Evolutionary conservation across 2,329 filamentous ascomycete genomes (phyloP).

Genomic region (Fusarium nelsonii): DNA sequence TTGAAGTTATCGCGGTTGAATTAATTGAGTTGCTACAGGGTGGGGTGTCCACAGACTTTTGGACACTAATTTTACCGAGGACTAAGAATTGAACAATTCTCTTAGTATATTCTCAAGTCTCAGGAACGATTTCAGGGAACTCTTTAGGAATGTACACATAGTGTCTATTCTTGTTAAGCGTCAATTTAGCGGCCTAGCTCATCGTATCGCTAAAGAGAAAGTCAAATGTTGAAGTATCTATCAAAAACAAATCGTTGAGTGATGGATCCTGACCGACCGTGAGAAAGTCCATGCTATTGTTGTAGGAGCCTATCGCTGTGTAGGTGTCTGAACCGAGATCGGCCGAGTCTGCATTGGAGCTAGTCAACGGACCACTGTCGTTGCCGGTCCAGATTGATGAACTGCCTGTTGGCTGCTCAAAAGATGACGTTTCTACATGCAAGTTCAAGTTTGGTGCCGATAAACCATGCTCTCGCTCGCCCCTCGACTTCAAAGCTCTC

Average conservation of each 20-base stretch:
- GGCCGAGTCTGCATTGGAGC: no score
- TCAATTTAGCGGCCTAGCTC: no score
- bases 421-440: background rate
- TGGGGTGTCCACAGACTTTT: no score
- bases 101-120: no score
- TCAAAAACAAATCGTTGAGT: background rate
- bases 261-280: background rate
- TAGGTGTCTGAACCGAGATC: background rate
- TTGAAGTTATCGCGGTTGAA: no score
- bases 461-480: background rate
- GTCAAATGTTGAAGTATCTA: background rate
- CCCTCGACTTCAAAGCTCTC: background rate
- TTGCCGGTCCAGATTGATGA: background rate
- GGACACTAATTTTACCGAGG: no score
- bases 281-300: background rate
- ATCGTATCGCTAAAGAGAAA: background rate
- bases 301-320: rapidly evolving
- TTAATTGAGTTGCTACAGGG: no score
- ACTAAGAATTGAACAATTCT: no score
- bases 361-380: rapidly evolving
- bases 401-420: background rate
- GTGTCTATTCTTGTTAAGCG: no score
- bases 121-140: no score
- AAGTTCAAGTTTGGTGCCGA: background rate
- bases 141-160: no score